Base-by-base conservation (phyloP, 2,329 filamentous ascomycete species). In the Ambrosiella cleistominuta region DNA sequence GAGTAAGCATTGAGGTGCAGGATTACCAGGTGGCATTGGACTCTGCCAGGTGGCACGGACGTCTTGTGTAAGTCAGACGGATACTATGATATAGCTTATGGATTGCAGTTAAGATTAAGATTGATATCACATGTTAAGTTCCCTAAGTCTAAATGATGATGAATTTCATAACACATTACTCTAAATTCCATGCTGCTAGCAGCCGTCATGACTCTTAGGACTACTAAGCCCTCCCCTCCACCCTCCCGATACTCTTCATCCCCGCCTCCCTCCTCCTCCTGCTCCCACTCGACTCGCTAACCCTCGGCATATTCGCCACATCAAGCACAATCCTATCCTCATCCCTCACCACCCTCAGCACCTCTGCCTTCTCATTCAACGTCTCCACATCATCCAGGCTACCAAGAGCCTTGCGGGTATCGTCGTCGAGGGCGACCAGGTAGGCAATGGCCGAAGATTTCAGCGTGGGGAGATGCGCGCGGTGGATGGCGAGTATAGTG, bases 361-460 rank as follows among this genome's bases (percentile, higher is more conserved):
- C 61, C 7, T 57, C 55, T 15, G 59, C 62, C 37, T 63, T 62
- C 13, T 59, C 51, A 17, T 56, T 37, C 50, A 63, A 57, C 7
- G 45, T 57, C 17, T 40, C 44, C 8, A 57, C 35, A 13, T 54
- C 35, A 40, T 63, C 62, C 3, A 63, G n/a, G 11, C 61, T 58
- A 6, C 62, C 61, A 8, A 61, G 54, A 13, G 59, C 56, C 13
- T 57, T 54, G 6, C 61, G 47, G 17, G 53, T 56, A 7, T 54
- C 51, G 27, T 63, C 57, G 36, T 57, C 56, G n/a, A 68, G 57
- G n/a, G 65, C 65, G 17, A 67, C 60, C 19, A 68, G 55, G 11
- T 63, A 50, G 9, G 65, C 62, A 11, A 63, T 59, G 8, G 63
- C 57, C n/a, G 66, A 66, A 37, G 61, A 61, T 59, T 68, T 68